Percentiles rank a stretch among this genome's conserved stretches.
phyloP scores from a whole-genome alignment of 176 grass and related monocot species.

The Poa annua region DNA sequence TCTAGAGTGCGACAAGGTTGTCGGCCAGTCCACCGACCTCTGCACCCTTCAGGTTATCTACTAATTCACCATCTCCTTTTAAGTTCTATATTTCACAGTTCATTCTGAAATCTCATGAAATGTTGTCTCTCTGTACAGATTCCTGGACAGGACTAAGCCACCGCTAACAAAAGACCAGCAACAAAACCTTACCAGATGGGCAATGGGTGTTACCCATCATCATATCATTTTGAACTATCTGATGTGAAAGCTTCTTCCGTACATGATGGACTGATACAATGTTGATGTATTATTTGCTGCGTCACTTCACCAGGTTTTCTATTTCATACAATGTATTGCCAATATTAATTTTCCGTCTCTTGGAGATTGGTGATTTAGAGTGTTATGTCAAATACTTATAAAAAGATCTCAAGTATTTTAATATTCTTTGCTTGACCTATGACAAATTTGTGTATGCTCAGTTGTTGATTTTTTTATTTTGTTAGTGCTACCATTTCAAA shows the following conservation, averaged over 20 bases:
- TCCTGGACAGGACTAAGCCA: constrained; percentile 80
- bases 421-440: too few species aligned
- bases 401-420: too few species aligned
- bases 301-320: constrained; percentile 38
- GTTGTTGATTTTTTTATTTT: too few species aligned
- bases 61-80: neutral
- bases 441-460: too few species aligned
- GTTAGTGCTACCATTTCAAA: too few species aligned
- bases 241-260: neutral
- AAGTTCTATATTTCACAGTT: neutral
- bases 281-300: constrained; percentile 43
- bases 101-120: neutral
- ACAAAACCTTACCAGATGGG: constrained; percentile 97
- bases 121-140: constrained; percentile 49
- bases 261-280: neutral
- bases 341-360: neutral
- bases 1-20: constrained; percentile 85
- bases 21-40: constrained; percentile 90
- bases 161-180: constrained; percentile 80
- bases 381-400: too few species aligned
- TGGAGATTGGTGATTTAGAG: too few species aligned
- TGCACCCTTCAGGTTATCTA: constrained; percentile 75
- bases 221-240: neutral
- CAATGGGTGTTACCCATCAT: constrained; percentile 61
- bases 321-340: too few species aligned